Base-by-base conservation (phyloP, 805 yeast species). In the Cyberlindnera nakhonratchasimensis region DNA sequence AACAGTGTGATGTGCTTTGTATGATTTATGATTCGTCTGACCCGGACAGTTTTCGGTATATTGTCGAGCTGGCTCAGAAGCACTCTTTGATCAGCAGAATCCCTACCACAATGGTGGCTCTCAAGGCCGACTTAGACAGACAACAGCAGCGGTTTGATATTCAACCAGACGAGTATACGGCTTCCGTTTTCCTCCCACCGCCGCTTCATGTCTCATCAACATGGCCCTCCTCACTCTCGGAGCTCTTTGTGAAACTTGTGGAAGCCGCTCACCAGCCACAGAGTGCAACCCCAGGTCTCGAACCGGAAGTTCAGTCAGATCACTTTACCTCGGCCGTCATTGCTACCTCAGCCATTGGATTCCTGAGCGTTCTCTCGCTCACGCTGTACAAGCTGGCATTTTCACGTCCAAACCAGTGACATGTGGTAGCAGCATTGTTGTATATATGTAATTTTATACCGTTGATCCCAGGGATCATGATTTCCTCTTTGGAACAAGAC, bases 41-140 rank as follows among this genome's bases (percentile, higher is more conserved):
- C 58, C 97, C 99, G 0, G 95, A 91, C 42, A 86, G 96, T 32
- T 93, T 93, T 61, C 86, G 89, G 40, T 80, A 86, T 58, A 65
- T 90, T 39, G 82, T 85, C 21, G 84, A 84, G 16, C 60, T 90
- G n/a, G 66, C 89, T 12, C 67, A 72, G 23, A 72, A 68, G 48
- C 79, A 83, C 54, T 75, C 80, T 2, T 66, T 69, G 24, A 64
- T 82, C 16, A 76, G 82, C 51, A 73, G 74, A 39, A 65, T 93
- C 2, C 99, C 99, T 0, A 75, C 83, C 4, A 80, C 93, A 0
- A 86, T 82, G 56, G 97, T 90, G 1, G 99, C 96, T 0, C 67
- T 90, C 26, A 93, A 93, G 58, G 98, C 99, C 0, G 99, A 93
- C 63, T 69, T 88, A 28, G 99, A 93, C 61, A 80, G 95, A 52